Percentiles rank a stretch among this genome's conserved stretches.
Conservation (phyloP, 1,284 basidiomycete genomes). For the Apiotrichum domesticum region DNA sequence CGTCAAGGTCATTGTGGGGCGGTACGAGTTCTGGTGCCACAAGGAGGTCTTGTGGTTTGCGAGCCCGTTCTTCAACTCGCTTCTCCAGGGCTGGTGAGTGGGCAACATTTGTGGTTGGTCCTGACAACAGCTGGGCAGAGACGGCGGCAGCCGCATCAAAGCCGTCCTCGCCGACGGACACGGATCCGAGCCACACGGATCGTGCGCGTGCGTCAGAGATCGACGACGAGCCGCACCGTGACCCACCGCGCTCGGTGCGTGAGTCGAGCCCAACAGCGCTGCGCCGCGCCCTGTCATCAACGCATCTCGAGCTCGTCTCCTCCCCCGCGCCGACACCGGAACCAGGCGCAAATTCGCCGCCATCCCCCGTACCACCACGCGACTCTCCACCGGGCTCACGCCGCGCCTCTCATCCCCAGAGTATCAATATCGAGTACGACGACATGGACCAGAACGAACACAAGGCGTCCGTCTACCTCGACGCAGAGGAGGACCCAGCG, state of each 20-base stretch:
- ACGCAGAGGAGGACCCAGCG: conserved; percentile 25
- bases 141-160: conserved; percentile 9
- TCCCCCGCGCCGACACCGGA: no score
- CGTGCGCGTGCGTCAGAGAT: no score
- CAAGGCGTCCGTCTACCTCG: conserved; percentile 33
- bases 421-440: not conserved
- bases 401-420: not conserved
- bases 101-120: not conserved
- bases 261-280: no score
- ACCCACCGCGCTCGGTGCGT: no score
- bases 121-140: conserved; percentile 36
- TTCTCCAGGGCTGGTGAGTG: conserved; percentile 39
- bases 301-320: no score
- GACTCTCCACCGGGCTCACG: not conserved
- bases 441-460: not conserved
- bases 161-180: conserved; percentile 7
- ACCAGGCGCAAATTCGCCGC: no score
- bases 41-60: conserved; percentile 44
- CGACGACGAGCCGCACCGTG: no score
- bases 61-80: conserved; percentile 42
- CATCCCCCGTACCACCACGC: not conserved
- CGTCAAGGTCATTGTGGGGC: conserved; percentile 39
- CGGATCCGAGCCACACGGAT: not conserved
- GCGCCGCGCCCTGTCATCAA: no score
- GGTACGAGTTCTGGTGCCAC: conserved; percentile 43